Base-by-base conservation (phyloP, 2,329 filamentous ascomycete genomes). In the Talaromyces albobiverticillius region DNA sequence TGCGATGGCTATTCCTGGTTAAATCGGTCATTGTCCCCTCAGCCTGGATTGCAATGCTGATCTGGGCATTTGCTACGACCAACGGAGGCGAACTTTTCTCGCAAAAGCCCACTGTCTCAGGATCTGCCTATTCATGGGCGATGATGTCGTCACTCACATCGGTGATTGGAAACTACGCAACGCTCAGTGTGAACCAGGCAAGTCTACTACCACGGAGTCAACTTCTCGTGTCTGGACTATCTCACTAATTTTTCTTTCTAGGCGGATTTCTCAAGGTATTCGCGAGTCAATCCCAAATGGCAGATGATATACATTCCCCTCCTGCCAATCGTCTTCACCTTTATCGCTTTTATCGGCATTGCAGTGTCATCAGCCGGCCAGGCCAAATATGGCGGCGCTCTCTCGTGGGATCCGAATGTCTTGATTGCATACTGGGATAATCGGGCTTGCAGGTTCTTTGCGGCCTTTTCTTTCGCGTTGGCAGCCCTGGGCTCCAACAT, bases 1-100 rank as follows among this genome's bases (percentile, higher is more conserved):
- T 72, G 7, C 66, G 70, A 3, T 70, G 64, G 62, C 52, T 75
- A 48, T 75, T 74, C 47, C 61, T 67, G 13, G 60, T 61, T n/a
- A 74, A 74, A 55, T 65, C 57, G 8, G 59, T 78, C 4, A 65
- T 76, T 3, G 78, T 84, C 10, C 84, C 83, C 1, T 70, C 81
- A n/a, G 78, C 81, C 2, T 84, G 82, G 63, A 75, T 87, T 55
- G 82, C 80, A 2, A 84, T 84, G 20, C 74, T 87, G 62, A 80
- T 83, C 53, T 49, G 59, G 57, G 34, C 56, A 36, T 54, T 61
- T 46, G 46, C 59, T 48, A 32, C 54, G 13, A 52, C 16, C 7
- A 40, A 52, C 20, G 53, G 57, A 52, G 40, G 59, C 46, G n/a
- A 61, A 7, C 16, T 59, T 14, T 54, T 50, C 38, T n/a, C 70